Evolutionary conservation across 2,329 filamentous ascomycete species (phyloP).

Genomic region (Fusarium sp.): DNA sequence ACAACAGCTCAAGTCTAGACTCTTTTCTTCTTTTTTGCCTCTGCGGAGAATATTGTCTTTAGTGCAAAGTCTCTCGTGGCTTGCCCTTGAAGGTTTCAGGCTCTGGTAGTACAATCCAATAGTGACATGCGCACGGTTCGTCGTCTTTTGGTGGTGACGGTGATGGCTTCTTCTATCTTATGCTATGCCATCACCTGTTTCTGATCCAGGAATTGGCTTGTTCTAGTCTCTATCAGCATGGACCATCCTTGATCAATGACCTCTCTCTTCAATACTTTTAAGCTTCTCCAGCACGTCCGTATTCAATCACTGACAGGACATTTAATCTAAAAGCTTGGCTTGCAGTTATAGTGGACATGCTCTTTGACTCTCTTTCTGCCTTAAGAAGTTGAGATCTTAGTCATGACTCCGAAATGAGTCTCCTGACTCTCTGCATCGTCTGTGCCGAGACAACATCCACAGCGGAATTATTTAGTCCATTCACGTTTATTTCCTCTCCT

Average conservation of each 20-base stretch:
- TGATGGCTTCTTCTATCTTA: constrained; percentile 13
- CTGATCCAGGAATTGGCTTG: constrained; percentile 2
- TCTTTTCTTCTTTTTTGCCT: neutral
- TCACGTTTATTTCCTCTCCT: neutral
- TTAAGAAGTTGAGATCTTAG: neutral
- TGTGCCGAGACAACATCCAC: constrained; percentile 1
- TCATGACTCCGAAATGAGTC: constrained; percentile 1
- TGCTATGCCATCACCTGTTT: constrained; percentile 14
- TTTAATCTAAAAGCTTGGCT: neutral
- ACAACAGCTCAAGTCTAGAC: constrained; percentile 13
- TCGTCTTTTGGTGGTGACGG: constrained; percentile 23
- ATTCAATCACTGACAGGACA: neutral
- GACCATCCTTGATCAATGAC: constrained; percentile 12
- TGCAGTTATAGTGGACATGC: neutral
- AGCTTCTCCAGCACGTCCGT: constrained; percentile 1
- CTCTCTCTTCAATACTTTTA: constrained; percentile 7
- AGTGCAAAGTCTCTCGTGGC: constrained; percentile 1
- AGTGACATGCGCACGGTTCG: constrained; percentile 17
- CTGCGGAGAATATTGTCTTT: neutral
- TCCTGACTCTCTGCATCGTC: neutral
- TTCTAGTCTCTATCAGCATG: constrained; percentile 19
- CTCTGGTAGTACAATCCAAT: constrained; percentile 12
- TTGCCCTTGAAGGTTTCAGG: constrained; percentile 19
- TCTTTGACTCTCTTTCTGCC: neutral
- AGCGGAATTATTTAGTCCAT: neutral